phyloP scores from a whole-genome alignment of 148 eudicot genomes.

The Tetragonia tetragonoides region DNA sequence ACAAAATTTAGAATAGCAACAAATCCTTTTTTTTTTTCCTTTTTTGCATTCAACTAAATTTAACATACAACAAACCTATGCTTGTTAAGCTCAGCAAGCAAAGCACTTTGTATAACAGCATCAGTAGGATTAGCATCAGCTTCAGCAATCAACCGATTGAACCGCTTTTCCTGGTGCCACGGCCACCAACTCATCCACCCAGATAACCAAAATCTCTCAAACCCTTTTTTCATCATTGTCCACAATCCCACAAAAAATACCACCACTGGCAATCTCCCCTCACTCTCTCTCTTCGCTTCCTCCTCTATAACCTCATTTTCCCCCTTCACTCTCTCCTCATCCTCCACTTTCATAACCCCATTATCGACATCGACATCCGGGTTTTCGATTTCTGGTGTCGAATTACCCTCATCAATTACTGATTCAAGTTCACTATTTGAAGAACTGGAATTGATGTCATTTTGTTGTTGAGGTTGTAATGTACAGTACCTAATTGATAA shows the following conservation, averaged over 20 bases:
- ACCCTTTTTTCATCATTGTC: slow-evolving; percentile 34
- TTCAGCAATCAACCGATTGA: slow-evolving; percentile 59
- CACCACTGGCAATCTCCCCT: slow-evolving; percentile 43
- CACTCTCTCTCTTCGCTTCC: slow-evolving; percentile 5
- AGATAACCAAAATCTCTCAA: slow-evolving; percentile 53
- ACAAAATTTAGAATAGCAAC: too few relatives aligned
- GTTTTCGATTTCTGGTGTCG: slow-evolving; percentile 14
- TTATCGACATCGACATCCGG: background rate
- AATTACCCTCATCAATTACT: slow-evolving; percentile 9
- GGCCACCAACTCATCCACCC: slow-evolving; percentile 84
- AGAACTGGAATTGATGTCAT: slow-evolving; percentile 24
- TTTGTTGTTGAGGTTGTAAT: slow-evolving; percentile 30
- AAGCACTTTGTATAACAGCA: slow-evolving; percentile 61
- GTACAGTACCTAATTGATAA: slow-evolving; percentile 25
- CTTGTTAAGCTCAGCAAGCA: slow-evolving; percentile 82
- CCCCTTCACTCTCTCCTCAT: background rate
- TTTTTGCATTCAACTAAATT: background rate
- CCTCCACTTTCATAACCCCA: slow-evolving; percentile 11
- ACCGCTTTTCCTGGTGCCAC: slow-evolving; percentile 65
- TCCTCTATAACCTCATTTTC: slow-evolving; percentile 18
- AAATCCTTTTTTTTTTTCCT: too few relatives aligned
- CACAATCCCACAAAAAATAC: slow-evolving; percentile 66
- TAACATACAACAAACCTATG: slow-evolving; percentile 46
- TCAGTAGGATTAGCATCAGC: slow-evolving; percentile 87
- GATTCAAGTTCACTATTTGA: slow-evolving; percentile 14